A percentile compares a stretch with the other conserved stretches of the same genome.
Conservation (phyloP, 768 basidiomycete genomes). For the Trichaptum fuscoviolaceum region DNA sequence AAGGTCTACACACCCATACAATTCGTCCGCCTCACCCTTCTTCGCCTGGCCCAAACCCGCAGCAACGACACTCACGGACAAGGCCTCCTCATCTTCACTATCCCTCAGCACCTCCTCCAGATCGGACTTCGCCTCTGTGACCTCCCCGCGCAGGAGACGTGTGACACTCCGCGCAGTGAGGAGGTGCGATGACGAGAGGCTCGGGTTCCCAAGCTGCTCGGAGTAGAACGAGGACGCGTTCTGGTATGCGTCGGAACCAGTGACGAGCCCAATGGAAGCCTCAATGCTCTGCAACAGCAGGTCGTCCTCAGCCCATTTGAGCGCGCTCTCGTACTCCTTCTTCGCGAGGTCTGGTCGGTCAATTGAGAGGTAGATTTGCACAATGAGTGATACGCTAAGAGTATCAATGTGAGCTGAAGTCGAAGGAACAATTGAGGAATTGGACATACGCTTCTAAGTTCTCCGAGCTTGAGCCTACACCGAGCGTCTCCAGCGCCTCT, state of each 20-base stretch:
- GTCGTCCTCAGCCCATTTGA: constrained; percentile 86
- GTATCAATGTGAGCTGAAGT: constrained; percentile 7
- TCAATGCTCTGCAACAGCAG: constrained; percentile 87
- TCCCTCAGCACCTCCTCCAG: constrained; percentile 63
- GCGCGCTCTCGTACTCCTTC: constrained; percentile 77
- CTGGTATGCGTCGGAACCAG: constrained; percentile 64
- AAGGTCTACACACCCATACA: constrained; percentile 56
- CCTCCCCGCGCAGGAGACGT: constrained; percentile 71
- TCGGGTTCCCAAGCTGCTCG: constrained; percentile 79
- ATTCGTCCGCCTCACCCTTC: constrained; percentile 56
- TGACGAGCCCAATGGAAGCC: constrained; percentile 70
- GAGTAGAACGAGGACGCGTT: constrained; percentile 63
- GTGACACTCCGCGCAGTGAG: constrained; percentile 77
- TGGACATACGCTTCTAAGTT: constrained; percentile 82
- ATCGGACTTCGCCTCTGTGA: constrained; percentile 73
- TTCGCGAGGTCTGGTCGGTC: constrained; percentile 83
- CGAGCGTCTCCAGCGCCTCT: constrained; percentile 87
- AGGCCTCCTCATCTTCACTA: constrained; percentile 51
- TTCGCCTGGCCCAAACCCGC: constrained; percentile 52
- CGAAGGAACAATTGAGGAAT: constrained; percentile 6
- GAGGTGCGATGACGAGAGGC: constrained; percentile 65
- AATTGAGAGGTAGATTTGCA: constrained; percentile 89
- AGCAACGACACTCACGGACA: constrained; percentile 63
- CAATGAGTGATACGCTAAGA: constrained; percentile 69
- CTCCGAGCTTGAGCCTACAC: constrained; percentile 56